Evolutionary conservation across 768 basidiomycete genomes (phyloP), one percentile per base, ranked within the genome.

Genomic region (Suillus fuscotomentosus): DNA sequence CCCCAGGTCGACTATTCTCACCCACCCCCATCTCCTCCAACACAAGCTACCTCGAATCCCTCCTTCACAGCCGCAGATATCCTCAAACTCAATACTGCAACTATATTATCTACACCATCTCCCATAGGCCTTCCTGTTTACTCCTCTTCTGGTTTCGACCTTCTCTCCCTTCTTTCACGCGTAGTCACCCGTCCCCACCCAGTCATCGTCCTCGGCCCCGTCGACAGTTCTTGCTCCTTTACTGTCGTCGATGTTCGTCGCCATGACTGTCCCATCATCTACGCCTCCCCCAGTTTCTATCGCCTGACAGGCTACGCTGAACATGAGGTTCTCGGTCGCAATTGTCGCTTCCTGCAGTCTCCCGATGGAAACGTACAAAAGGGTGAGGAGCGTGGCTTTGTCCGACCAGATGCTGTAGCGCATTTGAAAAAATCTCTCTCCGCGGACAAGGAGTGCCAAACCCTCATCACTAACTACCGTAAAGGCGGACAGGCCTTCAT

Each of bases 211-310:
- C 84, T 99, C 20, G 97, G 97, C 17, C 94, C 97, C 0, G 92
- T 99, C 36, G 97, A 99, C 76, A 80, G 95, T 65, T 90, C 91
- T 7, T 96, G 94, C 73, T 86, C 90, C n/a, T 99, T 99, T 76
- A 84, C 92, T 70, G 91, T 99, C 47, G 89, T 88, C 51, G 97
- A 99, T 73, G 84, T 89, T 27, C 85, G 91, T 6, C 80, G 91
- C 62, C 85, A 86, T 67, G 97, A 99, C 74, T 79, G 80, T 39
- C 94, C 97, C 15, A 90, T 99, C 73, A 88, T 98, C 5, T 98
- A 97, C 70, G 95, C 93, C 63, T 92, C 90, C 3, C 93, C 92
- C 17, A 85, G 86, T 1, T 99, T 99, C 73, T 88, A 83, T 73
- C 77, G 80, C 15, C 81, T 95, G 51, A 94, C 92, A 0, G 91